phyloP scores from a whole-genome alignment of 148 eudicot genomes.

The Chenopodium suecicum region DNA sequence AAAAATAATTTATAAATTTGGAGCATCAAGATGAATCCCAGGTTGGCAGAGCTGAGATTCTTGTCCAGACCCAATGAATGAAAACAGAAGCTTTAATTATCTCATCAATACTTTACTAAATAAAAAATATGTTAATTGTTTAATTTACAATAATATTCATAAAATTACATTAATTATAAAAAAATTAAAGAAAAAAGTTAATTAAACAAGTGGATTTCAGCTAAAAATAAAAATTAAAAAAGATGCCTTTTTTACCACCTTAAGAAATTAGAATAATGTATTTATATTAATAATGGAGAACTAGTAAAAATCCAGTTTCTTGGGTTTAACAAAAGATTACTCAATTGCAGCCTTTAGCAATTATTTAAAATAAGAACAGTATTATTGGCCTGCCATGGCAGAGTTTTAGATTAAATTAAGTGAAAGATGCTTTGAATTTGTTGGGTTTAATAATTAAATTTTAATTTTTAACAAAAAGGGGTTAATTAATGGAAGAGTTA shows the following conservation, averaged over 20 bases:
- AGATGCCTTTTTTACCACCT: slow-evolving; percentile 29
- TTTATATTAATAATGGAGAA: slow-evolving; percentile 23
- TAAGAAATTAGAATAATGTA: slow-evolving; percentile 8
- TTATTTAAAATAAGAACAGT: slow-evolving; percentile 5
- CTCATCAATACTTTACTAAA: background rate
- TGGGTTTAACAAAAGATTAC: slow-evolving; percentile 40
- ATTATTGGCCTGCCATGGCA: slow-evolving; percentile 37
- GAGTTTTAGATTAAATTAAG: slow-evolving; percentile 12
- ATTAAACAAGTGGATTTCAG: slow-evolving; percentile 42
- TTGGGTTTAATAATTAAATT: background rate
- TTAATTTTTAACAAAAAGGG: background rate
- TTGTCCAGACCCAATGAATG: slow-evolving; percentile 53
- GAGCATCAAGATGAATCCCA: slow-evolving; percentile 46
- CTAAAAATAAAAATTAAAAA: slow-evolving; percentile 25
- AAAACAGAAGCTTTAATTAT: slow-evolving; percentile 23
- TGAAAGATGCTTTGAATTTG: slow-evolving; percentile 40
- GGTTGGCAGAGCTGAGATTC: slow-evolving; percentile 52
- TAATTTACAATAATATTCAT: slow-evolving; percentile 5
- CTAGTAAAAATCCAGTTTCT: slow-evolving; percentile 35
- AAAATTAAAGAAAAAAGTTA: slow-evolving; percentile 8
- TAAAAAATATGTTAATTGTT: background rate
- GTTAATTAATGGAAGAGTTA: slow-evolving; percentile 21
- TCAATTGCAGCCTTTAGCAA: slow-evolving; percentile 29
- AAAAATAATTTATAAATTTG: background rate
- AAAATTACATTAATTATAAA: background rate